A percentile compares a stretch with the other conserved stretches of the same genome.
These are phyloP conservation scores for Bipolaris oryzae DNA, from an alignment of 2,329 filamentous ascomycete species.

Conservation along the genomic window DNA sequence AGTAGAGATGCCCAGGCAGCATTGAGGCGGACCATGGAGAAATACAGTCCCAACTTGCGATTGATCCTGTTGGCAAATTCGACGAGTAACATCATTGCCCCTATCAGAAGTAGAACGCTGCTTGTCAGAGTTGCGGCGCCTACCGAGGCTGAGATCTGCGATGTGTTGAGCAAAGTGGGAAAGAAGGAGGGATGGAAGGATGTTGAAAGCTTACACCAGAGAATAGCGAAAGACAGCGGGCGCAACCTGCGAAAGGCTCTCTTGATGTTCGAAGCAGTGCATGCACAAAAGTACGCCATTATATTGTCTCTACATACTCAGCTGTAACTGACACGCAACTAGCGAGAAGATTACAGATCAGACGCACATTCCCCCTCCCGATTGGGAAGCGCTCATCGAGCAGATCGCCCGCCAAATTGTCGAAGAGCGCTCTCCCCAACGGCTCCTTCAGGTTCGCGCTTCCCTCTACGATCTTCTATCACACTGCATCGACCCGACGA, in stretches of 20 bases:
- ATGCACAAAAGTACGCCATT: constrained; percentile 85
- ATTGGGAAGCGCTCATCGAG: constrained; percentile 92
- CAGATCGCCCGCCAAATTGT: constrained; percentile 94
- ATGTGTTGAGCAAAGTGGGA: constrained; percentile 71
- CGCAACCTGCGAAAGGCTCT: constrained; percentile 88
- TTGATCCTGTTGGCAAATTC: constrained; percentile 93
- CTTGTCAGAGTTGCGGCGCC: constrained; percentile 91
- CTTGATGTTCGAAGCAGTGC: constrained; percentile 95
- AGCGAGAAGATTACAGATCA: constrained; percentile 89
- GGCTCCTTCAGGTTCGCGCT: constrained; percentile 84
- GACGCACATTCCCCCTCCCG: constrained; percentile 89
- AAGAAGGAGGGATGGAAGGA: constrained; percentile 85
- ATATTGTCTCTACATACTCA: not conserved
- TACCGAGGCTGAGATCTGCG: constrained; percentile 81
- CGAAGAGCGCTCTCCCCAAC: constrained; percentile 86
- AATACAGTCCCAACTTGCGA: constrained; percentile 93
- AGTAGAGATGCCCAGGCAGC: constrained; percentile 95
- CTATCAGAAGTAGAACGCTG: constrained; percentile 89
- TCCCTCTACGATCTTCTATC: constrained; percentile 97
- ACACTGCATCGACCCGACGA: constrained; percentile 95
- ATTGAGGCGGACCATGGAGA: constrained; percentile 95
- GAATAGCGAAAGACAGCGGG: constrained; percentile 88
- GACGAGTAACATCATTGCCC: constrained; percentile 98
- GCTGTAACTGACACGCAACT: constrained; percentile 19
- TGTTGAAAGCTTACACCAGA: constrained; percentile 74